phyloP scores from a whole-genome alignment of 1,139 yeast genomes.

The Taphrina pruni region DNA sequence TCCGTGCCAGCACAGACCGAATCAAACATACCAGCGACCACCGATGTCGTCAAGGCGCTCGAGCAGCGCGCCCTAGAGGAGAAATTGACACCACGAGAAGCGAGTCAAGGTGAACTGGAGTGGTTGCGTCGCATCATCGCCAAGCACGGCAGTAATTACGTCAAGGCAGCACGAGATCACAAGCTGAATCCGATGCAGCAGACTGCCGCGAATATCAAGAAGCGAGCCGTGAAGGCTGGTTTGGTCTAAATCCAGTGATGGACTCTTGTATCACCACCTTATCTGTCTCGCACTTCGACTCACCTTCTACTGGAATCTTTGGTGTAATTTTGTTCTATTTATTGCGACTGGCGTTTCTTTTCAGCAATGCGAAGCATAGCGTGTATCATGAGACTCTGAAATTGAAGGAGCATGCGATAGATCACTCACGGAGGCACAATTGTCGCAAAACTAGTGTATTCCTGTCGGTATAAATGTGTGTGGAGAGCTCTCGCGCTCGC shows the following conservation, averaged over 20 bases:
- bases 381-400: too few relatives aligned
- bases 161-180: constrained; percentile 89
- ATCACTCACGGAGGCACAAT: too few relatives aligned
- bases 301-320: not conserved
- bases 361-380: not conserved
- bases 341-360: constrained; percentile 7
- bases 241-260: not conserved
- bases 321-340: not conserved
- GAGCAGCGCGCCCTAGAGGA: constrained; percentile 70
- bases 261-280: not conserved
- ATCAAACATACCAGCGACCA: constrained; percentile 3
- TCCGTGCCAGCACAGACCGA: constrained; percentile 51
- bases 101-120: constrained; percentile 72
- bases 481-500: too few relatives aligned
- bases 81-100: constrained; percentile 56
- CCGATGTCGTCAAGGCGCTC: constrained; percentile 64
- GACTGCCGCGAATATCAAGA: constrained; percentile 42
- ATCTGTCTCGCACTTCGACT: too few relatives aligned
- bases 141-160: constrained; percentile 87
- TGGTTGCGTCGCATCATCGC: constrained; percentile 71
- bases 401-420: too few relatives aligned
- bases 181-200: constrained; percentile 46
- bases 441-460: too few relatives aligned
- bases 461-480: too few relatives aligned
- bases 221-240: constrained; percentile 29